Base-by-base conservation (phyloP, 148 eudicot genomes). In the Dysphania ambrosioides region DNA sequence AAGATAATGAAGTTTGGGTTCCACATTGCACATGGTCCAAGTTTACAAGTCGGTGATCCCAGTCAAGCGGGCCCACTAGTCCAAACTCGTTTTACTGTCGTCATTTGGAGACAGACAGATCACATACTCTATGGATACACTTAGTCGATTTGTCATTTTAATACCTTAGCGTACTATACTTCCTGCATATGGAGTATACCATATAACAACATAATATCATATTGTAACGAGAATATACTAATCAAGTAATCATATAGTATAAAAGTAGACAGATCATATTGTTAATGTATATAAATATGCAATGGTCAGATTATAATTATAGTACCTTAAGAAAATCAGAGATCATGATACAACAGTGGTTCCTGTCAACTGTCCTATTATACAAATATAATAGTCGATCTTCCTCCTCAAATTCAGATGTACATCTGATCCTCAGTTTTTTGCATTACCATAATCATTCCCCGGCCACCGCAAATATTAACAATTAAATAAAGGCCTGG, bases 31-130 rank as follows among this genome's bases (percentile, higher is more conserved):
- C 56, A 75, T 75, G 78, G 19, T 6, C 5, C 55, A 67, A 23
- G 24, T 19, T 19, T 1, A 35, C 40, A 32, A 76, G 66, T 76
- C 78, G 78, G 78, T 76, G 78, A 68, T 76, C 55, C 55, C 31
- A 76, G n/a, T 40, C 62, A 65, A 76, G 34, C 10, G 42, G 72
- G 51, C 38, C 78, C 78, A 75, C 40, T 8, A 31, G 3, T 21
- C 47, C 12, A 24, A 27, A 72, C 51, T 35, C 32, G 78, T 58
- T 67, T 16, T 10, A 27, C 47, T 68, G 66, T 68, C 72, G 78
- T 75, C 72, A 75, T 66, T n/a, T 57, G 78, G 61, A 44, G 2
- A 56, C 55, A 34, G 56, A 66, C 56, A 75, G 66, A 31, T 62
- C 36, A 62, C 38, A 30, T 61, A 31, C n/a, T 19, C 31, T 63